Base-by-base conservation (phyloP, 352 stramenopile species). In the Phytophthora fragariaefolia region DNA sequence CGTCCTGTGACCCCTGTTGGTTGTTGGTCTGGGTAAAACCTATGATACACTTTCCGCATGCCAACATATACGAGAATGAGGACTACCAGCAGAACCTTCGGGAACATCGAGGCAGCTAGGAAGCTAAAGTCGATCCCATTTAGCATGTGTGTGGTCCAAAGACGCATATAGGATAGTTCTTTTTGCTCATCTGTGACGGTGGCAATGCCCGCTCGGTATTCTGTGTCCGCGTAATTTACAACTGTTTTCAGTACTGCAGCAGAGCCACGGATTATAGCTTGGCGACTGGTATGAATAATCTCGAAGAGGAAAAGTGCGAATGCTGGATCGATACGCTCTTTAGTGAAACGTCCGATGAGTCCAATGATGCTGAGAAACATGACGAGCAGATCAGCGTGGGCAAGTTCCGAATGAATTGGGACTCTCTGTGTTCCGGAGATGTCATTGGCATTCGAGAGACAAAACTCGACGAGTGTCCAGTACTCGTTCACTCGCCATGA, bases 401-500 rank as follows among this genome's bases (percentile, higher is more conserved):
- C 46, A 10, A 85, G 64, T 5, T 66, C 48, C 0, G 26, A n/a
- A 23, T 80, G 51, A 32, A 80, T 46, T 8, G 56, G 66, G 26
- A 75, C 17, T 0, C 27, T 38, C 15, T 74, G 62, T 0, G 49
- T 45, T 13, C 62, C 24, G 3, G 57, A 26, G 4, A 83, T 53
- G 3, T 23, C n/a, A 32, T 72, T 74, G 0, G 62, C 63, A 10
- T 26, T 48, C 1, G 36, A 20, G 8, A 74, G 34, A 18, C 50
- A 70, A 40, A 77, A 73, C 53, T 82, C 74, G 0, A 56, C 46
- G 6, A 82, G 36, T 0, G 69, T 68, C 68, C 66, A 83, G 26
- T 62, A 80, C 26, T 69, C 73, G 28, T 82, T 79, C 18, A 85
- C 40, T 0, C 63, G 47, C 58, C 65, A 77, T 15, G 72, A 73